Evolutionary conservation across 2,329 filamentous ascomycete genomes (phyloP), one percentile per base, ranked within the genome.

Genomic region (Diaporthe destruens): DNA sequence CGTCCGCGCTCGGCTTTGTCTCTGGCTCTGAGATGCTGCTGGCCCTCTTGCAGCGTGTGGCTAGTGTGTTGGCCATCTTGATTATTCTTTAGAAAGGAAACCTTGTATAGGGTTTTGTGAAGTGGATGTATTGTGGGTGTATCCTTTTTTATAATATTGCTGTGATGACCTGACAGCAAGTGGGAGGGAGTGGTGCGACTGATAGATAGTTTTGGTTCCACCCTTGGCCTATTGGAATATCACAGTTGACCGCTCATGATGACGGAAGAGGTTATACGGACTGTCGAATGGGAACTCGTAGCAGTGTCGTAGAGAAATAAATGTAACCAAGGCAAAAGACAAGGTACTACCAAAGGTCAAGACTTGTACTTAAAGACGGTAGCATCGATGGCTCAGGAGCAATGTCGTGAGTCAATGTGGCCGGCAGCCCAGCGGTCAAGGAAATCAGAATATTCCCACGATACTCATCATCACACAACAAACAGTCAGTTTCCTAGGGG

Each of bases 391-490:
- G 44, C 29, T 39, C 1, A 20, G 29, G 14, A 23, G 25, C 16
- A 23, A 29, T 23, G 44, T 20, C 4, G 32, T 36, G 32, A 39
- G 47, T 53, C 42, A 39, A 49, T 29, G 6, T 25, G 18, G 4
- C 6, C 12, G 1, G 25, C 20, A 66, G n/a, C 6, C 25, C n/a
- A 49, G 39, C 23, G 18, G 32, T 59, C n/a, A 51, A 51, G 20
- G 4, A 51, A 51, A 11, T n/a, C n/a, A 36, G 16, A 12, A 51
- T 23, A 34, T 9, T 63, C 29, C 25, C n/a, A 23, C 14, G 16
- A 36, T n/a, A 36, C 44, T 36, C 32, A 53, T 53, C 39, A 66
- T 66, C 53, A 36, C 47, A 66, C 8, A n/a, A 51, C 44, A 36
- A n/a, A 51, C 44, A 36, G 61, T 39, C 61, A 54, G 47, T 32